phyloP scores from a whole-genome alignment of 192 early-diverging fungal species.

The Funneliformis mosseae region DNA sequence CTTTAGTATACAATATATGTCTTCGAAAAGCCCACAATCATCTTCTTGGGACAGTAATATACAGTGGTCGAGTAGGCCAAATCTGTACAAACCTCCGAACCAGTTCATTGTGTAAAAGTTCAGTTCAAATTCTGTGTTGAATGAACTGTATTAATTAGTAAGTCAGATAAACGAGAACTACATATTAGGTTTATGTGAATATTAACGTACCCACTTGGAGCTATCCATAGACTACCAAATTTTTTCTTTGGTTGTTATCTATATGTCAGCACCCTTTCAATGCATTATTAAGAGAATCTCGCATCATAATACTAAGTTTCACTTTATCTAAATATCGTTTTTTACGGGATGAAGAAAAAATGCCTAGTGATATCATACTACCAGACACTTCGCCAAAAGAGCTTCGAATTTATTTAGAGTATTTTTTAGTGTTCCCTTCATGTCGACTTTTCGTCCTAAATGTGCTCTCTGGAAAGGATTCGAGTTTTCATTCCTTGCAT shows the following conservation, averaged over 20 bases:
- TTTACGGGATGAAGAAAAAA: not conserved
- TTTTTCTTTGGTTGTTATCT: not conserved
- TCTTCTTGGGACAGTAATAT: not conserved
- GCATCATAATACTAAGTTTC: not conserved
- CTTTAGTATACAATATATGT: not conserved
- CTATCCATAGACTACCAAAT: conserved; percentile 8
- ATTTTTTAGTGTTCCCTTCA: not conserved
- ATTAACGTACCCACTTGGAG: not conserved
- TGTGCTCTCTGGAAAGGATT: not conserved
- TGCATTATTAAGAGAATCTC: not conserved
- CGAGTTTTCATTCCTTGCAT: not conserved
- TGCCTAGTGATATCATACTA: not conserved
- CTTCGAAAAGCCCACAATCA: not conserved
- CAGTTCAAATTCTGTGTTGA: not conserved
- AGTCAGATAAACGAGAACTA: not conserved
- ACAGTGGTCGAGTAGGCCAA: not conserved
- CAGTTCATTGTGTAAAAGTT: not conserved
- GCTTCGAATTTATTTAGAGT: not conserved
- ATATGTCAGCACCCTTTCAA: not conserved
- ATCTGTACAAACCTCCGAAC: conserved; percentile 4
- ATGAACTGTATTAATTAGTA: conserved; percentile 3
- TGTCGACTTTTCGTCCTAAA: not conserved
- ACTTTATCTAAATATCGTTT: conserved; percentile 6
- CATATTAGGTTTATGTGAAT: not conserved
- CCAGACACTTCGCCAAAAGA: not conserved